Conservation (phyloP, 495 filamentous ascomycete species). For the Xylaria scruposa region DNA sequence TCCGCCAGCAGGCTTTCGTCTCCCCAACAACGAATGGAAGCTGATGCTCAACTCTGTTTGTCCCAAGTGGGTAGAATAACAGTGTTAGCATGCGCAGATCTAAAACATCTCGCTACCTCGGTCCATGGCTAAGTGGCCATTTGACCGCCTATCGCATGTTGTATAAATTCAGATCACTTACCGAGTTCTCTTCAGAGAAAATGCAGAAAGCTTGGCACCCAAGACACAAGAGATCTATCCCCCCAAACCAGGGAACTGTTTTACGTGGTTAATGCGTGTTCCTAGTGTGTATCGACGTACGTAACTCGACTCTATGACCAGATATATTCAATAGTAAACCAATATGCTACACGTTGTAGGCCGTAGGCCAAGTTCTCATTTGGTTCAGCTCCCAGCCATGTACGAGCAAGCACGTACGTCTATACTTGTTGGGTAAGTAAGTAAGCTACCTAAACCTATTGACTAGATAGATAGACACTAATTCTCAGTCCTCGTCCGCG, state of each 20-base stretch:
- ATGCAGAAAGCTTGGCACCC: conserved; percentile 12
- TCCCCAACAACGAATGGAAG: conserved; percentile 8
- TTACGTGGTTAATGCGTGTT: neutral
- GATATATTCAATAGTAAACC: conserved; percentile 1
- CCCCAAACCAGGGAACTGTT: neutral
- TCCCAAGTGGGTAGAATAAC: conserved; percentile 32
- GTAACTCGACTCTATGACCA: neutral
- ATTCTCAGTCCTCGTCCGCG: conserved; percentile 51
- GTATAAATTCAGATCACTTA: conserved; percentile 21
- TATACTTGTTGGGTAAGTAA: neutral
- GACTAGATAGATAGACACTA: neutral
- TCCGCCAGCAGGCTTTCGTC: conserved; percentile 11
- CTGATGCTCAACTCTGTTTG: conserved; percentile 23
- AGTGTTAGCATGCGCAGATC: conserved; percentile 18
- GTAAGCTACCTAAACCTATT: neutral
- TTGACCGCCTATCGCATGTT: conserved; percentile 19
- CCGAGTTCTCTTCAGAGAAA: conserved; percentile 15
- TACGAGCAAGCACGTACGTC: neutral
- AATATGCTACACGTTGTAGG: neutral
- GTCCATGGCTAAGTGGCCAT: conserved; percentile 27
- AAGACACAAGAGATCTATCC: neutral
- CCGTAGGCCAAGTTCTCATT: neutral
- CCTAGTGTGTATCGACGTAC: neutral
- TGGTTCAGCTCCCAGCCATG: neutral
- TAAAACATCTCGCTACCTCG: conserved; percentile 13